phyloP scores from a whole-genome alignment of 2,329 filamentous ascomycete species.

The Nannizziopsis arthrosporioides region DNA sequence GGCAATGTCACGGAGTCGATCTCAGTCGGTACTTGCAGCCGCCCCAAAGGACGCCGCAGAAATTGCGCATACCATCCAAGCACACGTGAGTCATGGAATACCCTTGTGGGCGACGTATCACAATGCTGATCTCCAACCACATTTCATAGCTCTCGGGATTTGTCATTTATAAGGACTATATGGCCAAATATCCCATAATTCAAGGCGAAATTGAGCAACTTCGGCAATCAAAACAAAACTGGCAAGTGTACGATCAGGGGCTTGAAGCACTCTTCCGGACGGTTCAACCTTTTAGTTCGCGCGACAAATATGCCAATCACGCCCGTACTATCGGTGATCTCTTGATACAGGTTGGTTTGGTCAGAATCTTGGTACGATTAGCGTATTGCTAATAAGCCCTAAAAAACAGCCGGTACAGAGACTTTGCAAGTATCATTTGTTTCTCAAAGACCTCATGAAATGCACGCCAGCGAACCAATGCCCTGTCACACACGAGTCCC shows the following conservation, averaged over 20 bases:
- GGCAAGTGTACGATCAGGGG: constrained; percentile 71
- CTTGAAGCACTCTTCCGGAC: constrained; percentile 72
- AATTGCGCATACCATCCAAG: constrained; percentile 43
- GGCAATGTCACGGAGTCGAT: constrained; percentile 23
- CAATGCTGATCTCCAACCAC: constrained; percentile 36
- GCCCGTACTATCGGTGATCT: constrained; percentile 74
- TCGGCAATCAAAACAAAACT: constrained; percentile 57
- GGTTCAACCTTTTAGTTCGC: constrained; percentile 56
- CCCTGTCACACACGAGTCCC: constrained; percentile 66
- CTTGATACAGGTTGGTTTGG: constrained; percentile 62
- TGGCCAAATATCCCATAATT: constrained; percentile 78
- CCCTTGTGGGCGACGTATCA: constrained; percentile 23
- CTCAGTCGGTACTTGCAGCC: constrained; percentile 34
- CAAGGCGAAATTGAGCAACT: constrained; percentile 62
- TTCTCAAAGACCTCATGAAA: constrained; percentile 74
- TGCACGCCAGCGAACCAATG: constrained; percentile 76
- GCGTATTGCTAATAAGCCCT: not conserved
- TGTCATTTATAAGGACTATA: constrained; percentile 82
- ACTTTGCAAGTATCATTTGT: constrained; percentile 77
- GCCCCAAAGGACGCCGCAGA: constrained; percentile 44
- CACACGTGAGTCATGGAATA: constrained; percentile 4
- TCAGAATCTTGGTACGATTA: constrained; percentile 6
- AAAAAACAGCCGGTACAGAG: constrained; percentile 68
- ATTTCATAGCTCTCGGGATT: constrained; percentile 60
- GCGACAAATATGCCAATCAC: constrained; percentile 54